Conservation (phyloP, 345 rosid genomes). For the Gossypium australe region DNA sequence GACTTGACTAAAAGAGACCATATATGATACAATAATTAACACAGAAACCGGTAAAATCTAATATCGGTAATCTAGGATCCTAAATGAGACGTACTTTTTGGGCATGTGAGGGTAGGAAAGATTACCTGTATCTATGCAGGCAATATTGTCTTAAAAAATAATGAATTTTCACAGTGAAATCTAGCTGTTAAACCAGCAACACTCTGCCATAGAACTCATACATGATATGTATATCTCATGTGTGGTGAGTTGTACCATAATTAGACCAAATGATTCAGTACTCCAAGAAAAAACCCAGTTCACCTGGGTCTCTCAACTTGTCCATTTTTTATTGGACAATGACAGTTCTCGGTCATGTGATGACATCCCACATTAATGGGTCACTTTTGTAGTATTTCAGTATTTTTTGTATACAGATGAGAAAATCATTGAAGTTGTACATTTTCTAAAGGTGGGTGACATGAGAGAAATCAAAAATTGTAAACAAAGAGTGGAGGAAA, state of each 20-base stretch:
- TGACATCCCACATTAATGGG: background rate
- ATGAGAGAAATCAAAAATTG: background rate
- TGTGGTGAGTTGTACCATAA: constrained; percentile 3
- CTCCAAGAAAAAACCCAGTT: background rate
- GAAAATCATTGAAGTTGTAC: background rate
- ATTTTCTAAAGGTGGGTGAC: background rate
- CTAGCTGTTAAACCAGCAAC: constrained; percentile 5
- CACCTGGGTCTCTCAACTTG: constrained; percentile 3
- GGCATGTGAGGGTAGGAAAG: background rate
- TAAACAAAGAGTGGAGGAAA: background rate
- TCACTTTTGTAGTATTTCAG: background rate
- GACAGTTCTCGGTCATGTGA: background rate
- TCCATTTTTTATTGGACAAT: background rate
- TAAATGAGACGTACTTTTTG: background rate
- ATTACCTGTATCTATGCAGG: background rate
- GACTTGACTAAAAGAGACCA: too few relatives aligned
- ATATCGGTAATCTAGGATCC: background rate
- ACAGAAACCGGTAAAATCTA: background rate
- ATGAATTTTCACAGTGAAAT: background rate
- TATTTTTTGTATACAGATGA: background rate
- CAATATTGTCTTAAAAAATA: background rate
- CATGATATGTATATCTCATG: background rate
- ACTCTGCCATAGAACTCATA: background rate
- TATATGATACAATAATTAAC: too few relatives aligned
- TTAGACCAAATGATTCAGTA: background rate